Percentiles rank a stretch among this genome's conserved stretches.
Evolutionary conservation across 805 yeast genomes (phyloP).

Genomic region (Hanseniaspora singularis): DNA sequence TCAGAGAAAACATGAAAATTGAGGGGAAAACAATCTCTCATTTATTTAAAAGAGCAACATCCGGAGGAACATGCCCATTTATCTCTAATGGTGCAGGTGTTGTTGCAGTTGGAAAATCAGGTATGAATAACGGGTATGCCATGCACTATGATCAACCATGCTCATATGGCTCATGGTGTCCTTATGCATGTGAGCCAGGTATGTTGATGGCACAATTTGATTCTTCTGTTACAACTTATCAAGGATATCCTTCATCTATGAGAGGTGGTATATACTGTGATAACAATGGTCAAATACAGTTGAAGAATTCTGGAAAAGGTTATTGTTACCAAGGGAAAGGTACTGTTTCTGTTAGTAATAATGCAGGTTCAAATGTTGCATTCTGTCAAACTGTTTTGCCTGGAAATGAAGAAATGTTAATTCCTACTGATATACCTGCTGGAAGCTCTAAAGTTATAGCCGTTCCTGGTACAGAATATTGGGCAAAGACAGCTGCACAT

Average conservation of each 20-base stretch:
- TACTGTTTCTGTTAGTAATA: conserved; percentile 51
- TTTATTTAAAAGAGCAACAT: conserved; percentile 23
- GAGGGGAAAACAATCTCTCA: conserved; percentile 23
- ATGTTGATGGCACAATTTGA: conserved; percentile 85
- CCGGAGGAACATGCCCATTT: conserved; percentile 46
- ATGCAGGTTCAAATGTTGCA: conserved; percentile 50
- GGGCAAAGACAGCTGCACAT: conserved; percentile 80
- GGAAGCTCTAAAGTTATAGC: conserved; percentile 47
- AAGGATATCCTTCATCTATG: conserved; percentile 58
- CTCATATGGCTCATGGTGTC: conserved; percentile 69
- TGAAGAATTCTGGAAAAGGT: conserved; percentile 43
- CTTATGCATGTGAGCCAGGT: conserved; percentile 86
- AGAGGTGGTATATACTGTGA: conserved; percentile 78
- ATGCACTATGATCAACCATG: conserved; percentile 64
- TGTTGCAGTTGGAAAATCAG: conserved; percentile 50
- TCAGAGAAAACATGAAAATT: conserved; percentile 20
- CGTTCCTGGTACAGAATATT: conserved; percentile 74
- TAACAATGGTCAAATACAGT: conserved; percentile 51
- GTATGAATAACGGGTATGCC: conserved; percentile 76
- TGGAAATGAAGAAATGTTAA: conserved; percentile 88
- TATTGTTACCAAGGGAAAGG: conserved; percentile 73
- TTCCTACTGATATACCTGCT: conserved; percentile 59
- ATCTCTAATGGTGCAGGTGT: conserved; percentile 53
- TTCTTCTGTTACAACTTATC: conserved; percentile 53
- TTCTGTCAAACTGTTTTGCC: conserved; percentile 90